phyloP scores from a whole-genome alignment of 2,329 filamentous ascomycete genomes.

The Plenodomus lindquistii region DNA sequence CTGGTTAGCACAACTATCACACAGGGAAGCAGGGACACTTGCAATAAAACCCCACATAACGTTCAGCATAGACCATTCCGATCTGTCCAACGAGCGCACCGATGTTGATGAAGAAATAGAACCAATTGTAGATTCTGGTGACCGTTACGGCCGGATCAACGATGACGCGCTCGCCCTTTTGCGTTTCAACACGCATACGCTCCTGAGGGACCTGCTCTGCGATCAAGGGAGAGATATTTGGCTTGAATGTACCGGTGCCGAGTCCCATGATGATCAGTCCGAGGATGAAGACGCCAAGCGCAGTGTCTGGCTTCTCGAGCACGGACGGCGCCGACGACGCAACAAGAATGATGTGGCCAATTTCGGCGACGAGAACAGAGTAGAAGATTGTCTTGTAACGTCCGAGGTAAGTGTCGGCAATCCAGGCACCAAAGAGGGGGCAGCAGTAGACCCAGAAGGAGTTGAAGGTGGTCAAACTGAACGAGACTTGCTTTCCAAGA shows the following conservation, averaged over 20 bases:
- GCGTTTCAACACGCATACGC: constrained; percentile 37
- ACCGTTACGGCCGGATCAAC: constrained; percentile 69
- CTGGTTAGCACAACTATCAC: no score
- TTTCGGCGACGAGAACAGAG: constrained; percentile 62
- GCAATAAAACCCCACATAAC: constrained; percentile 71
- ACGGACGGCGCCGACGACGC: constrained; percentile 58
- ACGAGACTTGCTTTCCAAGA: constrained; percentile 58
- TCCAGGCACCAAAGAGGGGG: constrained; percentile 61
- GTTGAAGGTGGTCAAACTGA: constrained; percentile 57
- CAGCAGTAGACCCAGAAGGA: constrained; percentile 62
- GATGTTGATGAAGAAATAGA: constrained; percentile 46
- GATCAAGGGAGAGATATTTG: constrained; percentile 61
- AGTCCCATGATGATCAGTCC: constrained; percentile 58
- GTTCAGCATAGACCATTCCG: constrained; percentile 45
- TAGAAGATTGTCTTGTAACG: constrained; percentile 63
- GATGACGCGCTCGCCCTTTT: constrained; percentile 62
- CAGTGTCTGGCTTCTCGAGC: constrained; percentile 52
- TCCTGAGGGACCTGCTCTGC: constrained; percentile 68
- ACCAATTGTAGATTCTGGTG: constrained; percentile 67
- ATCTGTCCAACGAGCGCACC: constrained; percentile 43
- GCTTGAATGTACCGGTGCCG: constrained; percentile 71
- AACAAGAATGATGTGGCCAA: constrained; percentile 59
- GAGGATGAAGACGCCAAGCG: constrained; percentile 59
- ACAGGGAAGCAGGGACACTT: no score
- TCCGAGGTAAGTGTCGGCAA: constrained; percentile 64